Conservation (phyloP, 192 early-diverging fungal genomes). For the Podochytrium sp. region DNA sequence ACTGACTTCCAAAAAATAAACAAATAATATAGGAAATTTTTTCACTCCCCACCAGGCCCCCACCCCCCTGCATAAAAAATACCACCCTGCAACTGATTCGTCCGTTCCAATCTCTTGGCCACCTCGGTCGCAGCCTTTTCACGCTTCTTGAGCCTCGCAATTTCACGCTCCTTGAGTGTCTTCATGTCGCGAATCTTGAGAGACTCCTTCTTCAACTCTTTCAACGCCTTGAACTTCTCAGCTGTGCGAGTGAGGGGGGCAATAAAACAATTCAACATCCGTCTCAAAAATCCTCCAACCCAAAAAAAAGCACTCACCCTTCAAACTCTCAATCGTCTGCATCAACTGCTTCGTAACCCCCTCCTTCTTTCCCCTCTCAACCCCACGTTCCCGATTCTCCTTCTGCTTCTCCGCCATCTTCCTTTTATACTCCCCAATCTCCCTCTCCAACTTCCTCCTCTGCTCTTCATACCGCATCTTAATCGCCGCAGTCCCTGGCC, state of each 20-base stretch:
- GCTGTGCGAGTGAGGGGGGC: too few relatives aligned
- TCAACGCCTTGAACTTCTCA: conserved; percentile 78
- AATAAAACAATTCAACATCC: not conserved
- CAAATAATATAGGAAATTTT: not conserved
- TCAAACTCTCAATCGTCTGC: conserved; percentile 71
- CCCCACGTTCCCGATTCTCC: conserved; percentile 2
- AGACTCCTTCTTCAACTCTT: conserved; percentile 72
- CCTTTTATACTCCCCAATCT: conserved; percentile 45
- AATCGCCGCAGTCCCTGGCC: conserved; percentile 36
- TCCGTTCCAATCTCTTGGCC: conserved; percentile 46
- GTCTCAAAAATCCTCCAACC: not conserved
- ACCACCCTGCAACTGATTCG: conserved; percentile 41
- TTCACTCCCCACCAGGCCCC: too few relatives aligned
- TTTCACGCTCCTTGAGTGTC: conserved; percentile 58
- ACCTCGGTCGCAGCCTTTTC: conserved; percentile 45
- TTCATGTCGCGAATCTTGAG: conserved; percentile 64
- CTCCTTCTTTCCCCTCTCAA: conserved; percentile 49
- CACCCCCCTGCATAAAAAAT: too few relatives aligned
- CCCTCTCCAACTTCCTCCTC: conserved; percentile 43
- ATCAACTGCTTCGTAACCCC: conserved; percentile 63
- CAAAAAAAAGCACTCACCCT: conserved; percentile 40
- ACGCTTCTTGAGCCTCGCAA: conserved; percentile 41
- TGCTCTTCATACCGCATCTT: conserved; percentile 48
- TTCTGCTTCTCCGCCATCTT: conserved; percentile 47
- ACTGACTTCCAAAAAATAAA: not conserved